Conservation (phyloP, 2,329 filamentous ascomycete genomes). For the Coniochaeta prunicola region DNA sequence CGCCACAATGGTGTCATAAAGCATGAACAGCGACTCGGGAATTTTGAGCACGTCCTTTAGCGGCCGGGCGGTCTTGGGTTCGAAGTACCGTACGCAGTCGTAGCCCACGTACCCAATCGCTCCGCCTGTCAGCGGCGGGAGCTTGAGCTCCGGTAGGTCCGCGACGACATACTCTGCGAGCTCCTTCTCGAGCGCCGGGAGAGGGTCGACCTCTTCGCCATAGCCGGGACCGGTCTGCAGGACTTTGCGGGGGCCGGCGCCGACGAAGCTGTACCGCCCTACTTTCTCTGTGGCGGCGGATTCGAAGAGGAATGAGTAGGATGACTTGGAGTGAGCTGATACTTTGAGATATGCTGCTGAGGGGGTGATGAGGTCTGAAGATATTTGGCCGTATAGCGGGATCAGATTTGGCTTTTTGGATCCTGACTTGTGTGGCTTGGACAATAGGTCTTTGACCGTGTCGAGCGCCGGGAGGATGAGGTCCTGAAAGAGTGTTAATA, state of each 20-base stretch:
- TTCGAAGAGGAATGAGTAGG: constrained; percentile 87
- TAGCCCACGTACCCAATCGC: constrained; percentile 97
- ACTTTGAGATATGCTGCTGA: constrained; percentile 94
- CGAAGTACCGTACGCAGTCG: constrained; percentile 95
- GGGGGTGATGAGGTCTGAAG: constrained; percentile 88
- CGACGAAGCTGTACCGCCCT: constrained; percentile 92
- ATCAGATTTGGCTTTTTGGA: constrained; percentile 56
- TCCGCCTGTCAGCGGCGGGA: constrained; percentile 84
- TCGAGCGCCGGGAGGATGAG: constrained; percentile 31
- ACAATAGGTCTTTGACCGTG: constrained; percentile 35
- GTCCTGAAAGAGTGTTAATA: constrained; percentile 22
- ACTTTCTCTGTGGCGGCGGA: constrained; percentile 91
- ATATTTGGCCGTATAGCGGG: constrained; percentile 71
- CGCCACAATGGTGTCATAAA: constrained; percentile 89
- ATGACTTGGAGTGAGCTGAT: constrained; percentile 37
- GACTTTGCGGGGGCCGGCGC: constrained; percentile 65
- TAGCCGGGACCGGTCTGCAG: constrained; percentile 83
- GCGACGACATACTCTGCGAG: constrained; percentile 73
- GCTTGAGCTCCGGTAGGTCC: constrained; percentile 69
- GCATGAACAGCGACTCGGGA: constrained; percentile 93
- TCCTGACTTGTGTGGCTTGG: constrained; percentile 22
- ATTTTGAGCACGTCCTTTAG: constrained; percentile 84
- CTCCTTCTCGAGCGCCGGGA: constrained; percentile 76
- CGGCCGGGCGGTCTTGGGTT: constrained; percentile 86
- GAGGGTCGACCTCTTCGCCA: constrained; percentile 75